Conservation (phyloP, 164 flowering plant genomes). For the Magnolia kwangsiensis region DNA sequence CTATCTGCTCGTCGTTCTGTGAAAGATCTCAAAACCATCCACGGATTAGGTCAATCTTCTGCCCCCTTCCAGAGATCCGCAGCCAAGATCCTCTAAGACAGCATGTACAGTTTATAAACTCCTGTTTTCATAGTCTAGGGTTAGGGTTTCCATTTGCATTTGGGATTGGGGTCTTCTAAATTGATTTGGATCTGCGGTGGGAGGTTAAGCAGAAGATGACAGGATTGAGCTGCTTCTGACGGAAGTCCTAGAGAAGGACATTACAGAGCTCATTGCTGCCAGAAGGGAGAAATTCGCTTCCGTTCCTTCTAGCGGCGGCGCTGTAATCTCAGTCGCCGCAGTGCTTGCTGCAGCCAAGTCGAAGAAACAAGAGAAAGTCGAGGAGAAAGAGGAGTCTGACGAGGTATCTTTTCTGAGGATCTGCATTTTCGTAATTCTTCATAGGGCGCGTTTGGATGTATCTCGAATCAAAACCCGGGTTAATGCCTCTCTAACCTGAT, state of each 20-base stretch:
- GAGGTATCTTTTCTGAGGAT: slow-evolving; percentile 19
- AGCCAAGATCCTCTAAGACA: too few relatives aligned
- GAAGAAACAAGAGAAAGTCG: slow-evolving; percentile 32
- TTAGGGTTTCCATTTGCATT: too few relatives aligned
- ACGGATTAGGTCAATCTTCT: slow-evolving; percentile 47
- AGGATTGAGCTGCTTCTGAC: slow-evolving; percentile 28
- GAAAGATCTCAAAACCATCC: slow-evolving; percentile 50
- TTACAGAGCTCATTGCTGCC: slow-evolving; percentile 38
- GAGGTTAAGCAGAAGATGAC: slow-evolving; percentile 39
- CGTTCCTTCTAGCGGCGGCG: slow-evolving; percentile 39
- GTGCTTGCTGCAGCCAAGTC: slow-evolving; percentile 23
- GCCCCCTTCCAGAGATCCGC: background rate
- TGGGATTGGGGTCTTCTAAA: background rate
- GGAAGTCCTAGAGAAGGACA: slow-evolving; percentile 36
- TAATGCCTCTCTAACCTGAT: too few relatives aligned
- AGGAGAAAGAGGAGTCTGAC: slow-evolving; percentile 28
- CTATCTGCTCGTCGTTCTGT: slow-evolving; percentile 63
- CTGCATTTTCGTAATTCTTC: background rate
- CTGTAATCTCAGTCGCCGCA: slow-evolving; percentile 23
- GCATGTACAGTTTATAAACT: too few relatives aligned
- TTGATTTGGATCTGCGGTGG: slow-evolving; percentile 23
- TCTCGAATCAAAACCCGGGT: too few relatives aligned
- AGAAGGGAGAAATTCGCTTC: slow-evolving; percentile 44
- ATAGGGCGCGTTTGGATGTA: too few relatives aligned
- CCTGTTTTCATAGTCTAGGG: too few relatives aligned